Base-by-base conservation (phyloP, 768 basidiomycete genomes). In the Auricularia sp. region DNA sequence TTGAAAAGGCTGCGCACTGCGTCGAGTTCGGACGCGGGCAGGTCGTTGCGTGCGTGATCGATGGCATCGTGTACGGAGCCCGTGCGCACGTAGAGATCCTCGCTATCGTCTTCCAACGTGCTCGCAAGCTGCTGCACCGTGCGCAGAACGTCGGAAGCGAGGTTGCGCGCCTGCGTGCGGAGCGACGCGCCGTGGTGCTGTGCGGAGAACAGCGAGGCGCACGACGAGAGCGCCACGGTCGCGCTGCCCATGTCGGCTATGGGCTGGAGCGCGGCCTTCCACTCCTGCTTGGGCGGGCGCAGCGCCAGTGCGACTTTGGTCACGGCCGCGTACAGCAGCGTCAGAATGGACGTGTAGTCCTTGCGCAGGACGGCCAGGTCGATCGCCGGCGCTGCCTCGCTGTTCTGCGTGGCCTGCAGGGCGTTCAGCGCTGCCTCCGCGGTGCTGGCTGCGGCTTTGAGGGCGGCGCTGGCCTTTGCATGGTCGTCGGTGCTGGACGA, bases 301-400 rank as follows among this genome's bases (percentile, higher is more conserved):
- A 88, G 78, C 1, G 82, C 78, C 39, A 90, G 79, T 3, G 88
- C 78, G 33, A 88, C 72, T 70, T 86, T 89, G 21, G 87, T 89
- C 3, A 81, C 75, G 36, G 80, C 74, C 24, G 76, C 73, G 71
- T 86, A 77, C n/a, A 89, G 70, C 67, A 88, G 78, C 3, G 83
- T 76, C 56, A 89, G 77, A 42, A 89, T 74, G 2, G 84, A 80
- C 24, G 84, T 65, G 18, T 86, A 73, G 70, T 90, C 89, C 39
- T 78, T 78, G 67, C 77, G 81, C 58, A 90, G 68, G 64, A 80
- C 47, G 21, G 47, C 47, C 47, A 51, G 47, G 5, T 51, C 47
- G 47, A 18, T 18, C 5, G 14, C 47, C 11, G 47, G 47, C 47
- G 47, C 14, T 51, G 21, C 21, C 7, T 51, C 18, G 18, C 18